Percentiles rank a stretch among this genome's conserved stretches.
Evolutionary conservation across 2,329 filamentous ascomycete species (phyloP).

Genomic region (Aspergillus brunneoviolaceus): DNA sequence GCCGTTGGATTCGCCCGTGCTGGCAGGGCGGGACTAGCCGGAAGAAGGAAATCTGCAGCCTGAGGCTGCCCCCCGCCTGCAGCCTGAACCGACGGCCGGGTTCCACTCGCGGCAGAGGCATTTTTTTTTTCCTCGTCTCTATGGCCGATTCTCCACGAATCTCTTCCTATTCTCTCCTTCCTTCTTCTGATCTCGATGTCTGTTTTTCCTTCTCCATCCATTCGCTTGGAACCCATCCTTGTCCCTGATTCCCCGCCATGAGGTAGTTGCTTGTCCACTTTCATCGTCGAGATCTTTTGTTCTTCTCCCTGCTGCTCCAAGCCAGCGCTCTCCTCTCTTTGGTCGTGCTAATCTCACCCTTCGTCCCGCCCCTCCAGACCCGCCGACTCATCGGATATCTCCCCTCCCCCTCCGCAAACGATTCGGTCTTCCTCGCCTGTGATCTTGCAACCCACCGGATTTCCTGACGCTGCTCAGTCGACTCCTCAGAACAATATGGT

Average conservation of each 20-base stretch:
- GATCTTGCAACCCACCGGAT: slow-evolving; percentile 16
- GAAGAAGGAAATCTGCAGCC: slow-evolving; percentile 24
- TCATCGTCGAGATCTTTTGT: slow-evolving; percentile 15
- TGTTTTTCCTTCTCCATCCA: slow-evolving; percentile 23
- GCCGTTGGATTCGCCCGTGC: slow-evolving; percentile 15
- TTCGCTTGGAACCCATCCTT: slow-evolving; percentile 21
- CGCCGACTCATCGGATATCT: slow-evolving; percentile 29
- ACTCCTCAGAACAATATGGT: slow-evolving; percentile 62
- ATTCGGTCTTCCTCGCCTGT: slow-evolving; percentile 16
- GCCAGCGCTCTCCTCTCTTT: slow-evolving; percentile 6
- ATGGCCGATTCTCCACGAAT: slow-evolving; percentile 36
- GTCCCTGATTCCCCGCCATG: slow-evolving; percentile 32
- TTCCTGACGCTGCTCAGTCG: slow-evolving; percentile 15
- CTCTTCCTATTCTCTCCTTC: background rate
- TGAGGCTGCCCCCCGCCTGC: slow-evolving; percentile 27
- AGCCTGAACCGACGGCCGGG: slow-evolving; percentile 25
- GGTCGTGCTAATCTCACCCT: slow-evolving; percentile 24
- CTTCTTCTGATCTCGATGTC: slow-evolving; percentile 23
- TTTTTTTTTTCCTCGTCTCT: slow-evolving; percentile 32
- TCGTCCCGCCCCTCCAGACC: slow-evolving; percentile 30
- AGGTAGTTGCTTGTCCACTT: slow-evolving; percentile 31
- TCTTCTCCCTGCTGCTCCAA: slow-evolving; percentile 9
- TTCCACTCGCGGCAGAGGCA: slow-evolving; percentile 37
- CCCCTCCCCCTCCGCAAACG: slow-evolving; percentile 25
- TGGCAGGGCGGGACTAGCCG: slow-evolving; percentile 22